These are phyloP conservation scores for Chenopodium suecicum DNA, from an alignment of 148 eudicot genomes.

Conservation along the genomic window DNA sequence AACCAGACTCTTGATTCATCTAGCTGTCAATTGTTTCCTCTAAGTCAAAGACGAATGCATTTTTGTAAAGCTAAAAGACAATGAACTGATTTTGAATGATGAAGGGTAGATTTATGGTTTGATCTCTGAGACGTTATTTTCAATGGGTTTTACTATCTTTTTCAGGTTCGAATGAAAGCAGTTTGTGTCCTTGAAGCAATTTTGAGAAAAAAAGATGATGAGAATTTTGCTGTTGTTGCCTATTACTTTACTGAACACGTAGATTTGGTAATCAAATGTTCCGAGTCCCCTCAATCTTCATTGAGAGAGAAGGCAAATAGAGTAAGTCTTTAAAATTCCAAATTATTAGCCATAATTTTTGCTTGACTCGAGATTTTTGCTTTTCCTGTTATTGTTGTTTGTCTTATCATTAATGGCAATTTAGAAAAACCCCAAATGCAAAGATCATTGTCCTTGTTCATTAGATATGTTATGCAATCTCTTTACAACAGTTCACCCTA, in stretches of 20 bases:
- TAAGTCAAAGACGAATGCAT: background rate
- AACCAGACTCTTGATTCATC: background rate
- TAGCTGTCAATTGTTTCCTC: background rate
- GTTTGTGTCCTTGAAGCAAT: constrained; percentile 92
- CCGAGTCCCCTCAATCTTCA: constrained; percentile 96
- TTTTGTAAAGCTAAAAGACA: background rate
- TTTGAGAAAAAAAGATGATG: constrained; percentile 74
- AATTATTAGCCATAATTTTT: background rate
- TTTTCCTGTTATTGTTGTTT: background rate
- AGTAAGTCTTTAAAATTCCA: constrained; percentile 40
- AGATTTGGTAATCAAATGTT: constrained; percentile 62
- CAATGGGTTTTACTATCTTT: constrained; percentile 21
- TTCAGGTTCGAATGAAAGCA: constrained; percentile 89
- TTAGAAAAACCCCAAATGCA: background rate
- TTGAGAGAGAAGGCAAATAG: constrained; percentile 81
- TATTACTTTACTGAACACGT: constrained; percentile 71
- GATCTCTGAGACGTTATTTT: constrained; percentile 8
- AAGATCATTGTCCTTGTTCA: background rate
- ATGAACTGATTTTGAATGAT: background rate
- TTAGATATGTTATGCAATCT: background rate
- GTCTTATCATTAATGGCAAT: background rate
- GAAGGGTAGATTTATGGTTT: background rate
- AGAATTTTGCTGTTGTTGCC: constrained; percentile 47
- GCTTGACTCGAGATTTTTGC: background rate
- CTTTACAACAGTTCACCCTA: background rate